Percentiles rank a stretch among this genome's conserved stretches.
Evolutionary conservation across 257 asterid species (phyloP).

Genomic region (Cynanchum wilfordii): DNA sequence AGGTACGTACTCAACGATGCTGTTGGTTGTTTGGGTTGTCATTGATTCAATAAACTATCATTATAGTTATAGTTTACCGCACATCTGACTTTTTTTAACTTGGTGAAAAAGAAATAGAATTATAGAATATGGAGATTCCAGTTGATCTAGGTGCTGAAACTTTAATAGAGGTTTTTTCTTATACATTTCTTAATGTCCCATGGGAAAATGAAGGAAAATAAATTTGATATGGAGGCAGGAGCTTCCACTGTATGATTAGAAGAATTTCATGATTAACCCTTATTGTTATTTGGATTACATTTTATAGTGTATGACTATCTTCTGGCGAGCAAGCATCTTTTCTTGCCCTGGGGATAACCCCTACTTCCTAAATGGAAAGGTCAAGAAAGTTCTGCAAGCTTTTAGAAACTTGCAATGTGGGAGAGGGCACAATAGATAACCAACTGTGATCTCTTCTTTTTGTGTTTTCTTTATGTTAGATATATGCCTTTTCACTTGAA

Average conservation of each 20-base stretch:
- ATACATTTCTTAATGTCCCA: background rate
- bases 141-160: background rate
- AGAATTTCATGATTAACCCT: background rate
- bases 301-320: background rate
- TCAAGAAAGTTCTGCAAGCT: background rate
- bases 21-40: slow-evolving; percentile 2
- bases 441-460: background rate
- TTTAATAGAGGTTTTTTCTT: background rate
- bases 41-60: background rate
- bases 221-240: background rate
- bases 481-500: background rate
- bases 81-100: background rate
- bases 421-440: background rate
- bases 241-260: background rate
- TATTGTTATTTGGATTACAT: background rate
- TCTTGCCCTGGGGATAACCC: background rate
- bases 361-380: background rate
- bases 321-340: no score
- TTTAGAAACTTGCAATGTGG: background rate
- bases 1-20: slow-evolving; percentile 30
- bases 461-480: background rate
- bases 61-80: background rate
- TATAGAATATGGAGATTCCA: no score
- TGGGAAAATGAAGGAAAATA: background rate
- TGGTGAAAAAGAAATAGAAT: background rate